Base-by-base conservation (phyloP, 2,329 filamentous ascomycete species). In the Drechmeria coniospora region DNA sequence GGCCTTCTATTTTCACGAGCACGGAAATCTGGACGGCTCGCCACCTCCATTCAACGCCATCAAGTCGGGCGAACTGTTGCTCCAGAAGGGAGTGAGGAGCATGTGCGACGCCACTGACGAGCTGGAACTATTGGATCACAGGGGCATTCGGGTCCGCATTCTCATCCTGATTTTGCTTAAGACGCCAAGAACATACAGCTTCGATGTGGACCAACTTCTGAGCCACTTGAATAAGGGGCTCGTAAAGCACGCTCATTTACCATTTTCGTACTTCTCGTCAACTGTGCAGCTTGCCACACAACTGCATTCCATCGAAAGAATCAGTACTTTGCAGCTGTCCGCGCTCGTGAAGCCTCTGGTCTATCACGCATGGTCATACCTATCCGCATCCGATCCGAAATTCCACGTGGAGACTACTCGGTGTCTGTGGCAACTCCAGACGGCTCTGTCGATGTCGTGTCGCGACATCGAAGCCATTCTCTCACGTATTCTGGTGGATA, bases 361-460 rank as follows among this genome's bases (percentile, higher is more conserved):
- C 11, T 61, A 61, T 2, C 68, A 76, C 31, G 65, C 87, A 0
- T 98, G 90, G 90, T 51, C 59, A 5, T 83, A 81, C 43, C 56
- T 98, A 21, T 80, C 83, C 1, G 76, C 81, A n/a, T 65, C 74
- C 9, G 75, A 77, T 36, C 84, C 86, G 0, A 93, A 93, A 46
- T 92, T 87, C 39, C 90, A 95, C 45, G 86, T 98, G 18, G 92
- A 98, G 55, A 77, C 84, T 12, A 81, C 92, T 7, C 74, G 80
- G 32, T 78, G 74, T 39, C 58, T 98, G 21, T 92, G 90, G 81
- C 74, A 83, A 38, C 57, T 98, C 28, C 84, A 95, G 40, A 69
- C 65, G 15, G 67, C 74, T 1, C 65, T 92, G 9, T 69, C 76
- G 2, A 57, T 65, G 21, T 57, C 65, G 2, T 74, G 75, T 39